Evolutionary conservation across 352 stramenopile genomes (phyloP).

Genomic region (Phytopythium chamaehyphon): DNA sequence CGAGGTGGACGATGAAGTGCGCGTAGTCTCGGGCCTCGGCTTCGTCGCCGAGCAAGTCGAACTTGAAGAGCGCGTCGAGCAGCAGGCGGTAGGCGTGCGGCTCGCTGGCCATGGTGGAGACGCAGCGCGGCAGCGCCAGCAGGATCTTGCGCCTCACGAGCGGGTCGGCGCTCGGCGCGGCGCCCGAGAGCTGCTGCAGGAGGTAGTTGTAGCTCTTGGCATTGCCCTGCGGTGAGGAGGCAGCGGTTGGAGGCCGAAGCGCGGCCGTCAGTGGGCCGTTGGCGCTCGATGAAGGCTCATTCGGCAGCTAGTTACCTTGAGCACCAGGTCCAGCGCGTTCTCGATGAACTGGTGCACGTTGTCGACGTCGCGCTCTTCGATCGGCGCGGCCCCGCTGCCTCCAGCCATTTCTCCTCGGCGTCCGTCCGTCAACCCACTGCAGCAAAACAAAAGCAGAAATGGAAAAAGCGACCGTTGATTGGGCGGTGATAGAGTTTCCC

Average conservation of each 20-base stretch:
- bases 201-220: constrained; percentile 75
- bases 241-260: background rate
- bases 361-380: constrained; percentile 51
- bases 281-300: too few species aligned
- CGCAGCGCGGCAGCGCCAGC: constrained; percentile 63
- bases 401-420: constrained; percentile 29
- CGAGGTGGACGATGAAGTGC: constrained; percentile 67
- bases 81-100: constrained; percentile 63
- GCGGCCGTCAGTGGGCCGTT: background rate
- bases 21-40: constrained; percentile 67
- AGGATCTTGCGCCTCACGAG: constrained; percentile 69
- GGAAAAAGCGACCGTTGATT: too few species aligned
- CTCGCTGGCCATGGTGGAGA: constrained; percentile 71
- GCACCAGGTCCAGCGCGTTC: constrained; percentile 72
- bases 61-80: constrained; percentile 81
- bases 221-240: constrained; percentile 81
- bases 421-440: too few species aligned
- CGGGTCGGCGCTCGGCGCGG: constrained; percentile 25
- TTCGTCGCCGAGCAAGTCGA: constrained; percentile 54
- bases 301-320: constrained; percentile 42
- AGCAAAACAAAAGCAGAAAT: too few species aligned
- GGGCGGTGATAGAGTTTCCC: too few species aligned
- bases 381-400: constrained; percentile 11
- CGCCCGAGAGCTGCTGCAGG: constrained; percentile 53
- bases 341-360: constrained; percentile 83